Evolutionary conservation across 768 basidiomycete species (phyloP).

Genomic region (Leccinum broughii): DNA sequence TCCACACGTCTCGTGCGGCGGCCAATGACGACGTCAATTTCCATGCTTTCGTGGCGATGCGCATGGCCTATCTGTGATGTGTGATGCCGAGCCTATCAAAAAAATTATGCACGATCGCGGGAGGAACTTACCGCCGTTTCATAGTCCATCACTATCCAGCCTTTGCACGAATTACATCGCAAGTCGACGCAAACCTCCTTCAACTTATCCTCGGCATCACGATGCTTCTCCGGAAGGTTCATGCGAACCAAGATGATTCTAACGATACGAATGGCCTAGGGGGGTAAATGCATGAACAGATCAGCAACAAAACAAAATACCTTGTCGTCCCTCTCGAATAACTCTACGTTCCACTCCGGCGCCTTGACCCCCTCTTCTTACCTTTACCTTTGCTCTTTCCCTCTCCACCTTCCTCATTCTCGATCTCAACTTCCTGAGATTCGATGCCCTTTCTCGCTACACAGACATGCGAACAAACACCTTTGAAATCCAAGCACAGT

Average conservation of each 20-base stretch:
- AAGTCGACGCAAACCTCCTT: constrained; percentile 34
- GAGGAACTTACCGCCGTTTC: constrained; percentile 43
- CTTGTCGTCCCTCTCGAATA: constrained; percentile 62
- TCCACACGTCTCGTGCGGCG: accelerated
- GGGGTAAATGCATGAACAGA: not conserved
- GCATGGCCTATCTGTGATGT: constrained; percentile 57
- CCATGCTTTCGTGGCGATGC: constrained; percentile 60
- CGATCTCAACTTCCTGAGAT: not conserved
- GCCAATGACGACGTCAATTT: constrained; percentile 35
- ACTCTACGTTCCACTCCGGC: constrained; percentile 45
- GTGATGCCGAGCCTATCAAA: not conserved
- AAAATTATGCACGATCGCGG: no score
- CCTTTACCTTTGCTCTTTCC: not conserved
- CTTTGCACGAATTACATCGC: constrained; percentile 51
- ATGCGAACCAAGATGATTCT: constrained; percentile 37
- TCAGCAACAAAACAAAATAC: constrained; percentile 31
- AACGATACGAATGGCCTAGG: constrained; percentile 50
- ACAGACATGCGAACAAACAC: constrained; percentile 63
- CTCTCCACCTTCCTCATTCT: constrained; percentile 23
- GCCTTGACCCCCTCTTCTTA: constrained; percentile 21
- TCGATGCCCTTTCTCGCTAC: constrained; percentile 4
- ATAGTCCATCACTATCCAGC: constrained; percentile 49
- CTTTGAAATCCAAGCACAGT: constrained; percentile 54
- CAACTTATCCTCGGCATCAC: constrained; percentile 21
- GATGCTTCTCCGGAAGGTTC: constrained; percentile 33